A percentile compares a stretch with the other conserved stretches of the same genome.
Conservation (phyloP, 2,329 filamentous ascomycete genomes). For the Cryoendolithus antarcticus region DNA sequence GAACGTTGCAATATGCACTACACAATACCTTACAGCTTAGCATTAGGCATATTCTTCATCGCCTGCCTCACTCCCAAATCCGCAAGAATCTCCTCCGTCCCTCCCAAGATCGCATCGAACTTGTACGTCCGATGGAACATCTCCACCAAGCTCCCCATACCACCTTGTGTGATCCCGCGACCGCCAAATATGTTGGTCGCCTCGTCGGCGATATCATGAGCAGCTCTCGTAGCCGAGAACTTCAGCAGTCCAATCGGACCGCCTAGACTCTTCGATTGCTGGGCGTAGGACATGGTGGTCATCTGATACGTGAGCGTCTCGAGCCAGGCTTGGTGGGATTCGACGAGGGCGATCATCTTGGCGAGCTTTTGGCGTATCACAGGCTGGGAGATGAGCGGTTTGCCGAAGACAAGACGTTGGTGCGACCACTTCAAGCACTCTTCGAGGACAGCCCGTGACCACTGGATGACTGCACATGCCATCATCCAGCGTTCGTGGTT, state of each 20-base stretch:
- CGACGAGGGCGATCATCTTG: slow-evolving; percentile 72
- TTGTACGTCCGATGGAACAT: slow-evolving; percentile 79
- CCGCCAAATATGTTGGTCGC: slow-evolving; percentile 80
- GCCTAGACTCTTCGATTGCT: slow-evolving; percentile 63
- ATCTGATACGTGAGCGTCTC: slow-evolving; percentile 80
- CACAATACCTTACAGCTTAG: slow-evolving; percentile 50
- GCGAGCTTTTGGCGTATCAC: slow-evolving; percentile 75
- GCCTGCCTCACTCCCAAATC: slow-evolving; percentile 76
- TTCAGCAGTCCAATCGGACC: slow-evolving; percentile 77
- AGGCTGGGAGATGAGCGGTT: slow-evolving; percentile 70
- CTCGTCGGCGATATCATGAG: slow-evolving; percentile 74
- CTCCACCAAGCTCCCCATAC: slow-evolving; percentile 74
- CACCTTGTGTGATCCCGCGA: slow-evolving; percentile 63
- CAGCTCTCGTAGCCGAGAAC: slow-evolving; percentile 61
- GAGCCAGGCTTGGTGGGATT: slow-evolving; percentile 76
- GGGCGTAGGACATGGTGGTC: slow-evolving; percentile 67
- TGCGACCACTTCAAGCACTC: slow-evolving; percentile 83
- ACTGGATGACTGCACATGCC: slow-evolving; percentile 46
- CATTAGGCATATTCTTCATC: slow-evolving; percentile 73
- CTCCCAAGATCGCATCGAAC: slow-evolving; percentile 54
- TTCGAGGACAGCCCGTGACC: slow-evolving; percentile 58
- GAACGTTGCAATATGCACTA: not conserved
- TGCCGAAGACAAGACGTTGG: slow-evolving; percentile 73
- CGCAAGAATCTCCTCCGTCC: slow-evolving; percentile 69
- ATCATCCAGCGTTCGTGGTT: slow-evolving; percentile 49